phyloP scores from a whole-genome alignment of 768 basidiomycete genomes.

The Gymnopilus dilepis region DNA sequence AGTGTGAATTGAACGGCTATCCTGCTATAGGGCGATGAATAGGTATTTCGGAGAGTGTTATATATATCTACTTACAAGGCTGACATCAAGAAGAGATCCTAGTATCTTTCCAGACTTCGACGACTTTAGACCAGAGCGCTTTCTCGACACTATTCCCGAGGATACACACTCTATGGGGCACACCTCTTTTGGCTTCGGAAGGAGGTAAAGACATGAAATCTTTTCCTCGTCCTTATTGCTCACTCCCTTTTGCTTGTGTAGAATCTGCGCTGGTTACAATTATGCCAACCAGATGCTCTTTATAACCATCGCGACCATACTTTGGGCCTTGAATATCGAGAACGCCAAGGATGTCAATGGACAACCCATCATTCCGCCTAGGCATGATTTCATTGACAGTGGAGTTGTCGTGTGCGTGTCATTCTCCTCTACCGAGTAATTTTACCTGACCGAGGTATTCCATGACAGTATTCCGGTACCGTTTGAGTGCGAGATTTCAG shows the following conservation, averaged over 20 bases:
- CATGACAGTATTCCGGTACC: background rate
- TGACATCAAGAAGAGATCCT: no score
- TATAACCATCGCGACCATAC: conserved; percentile 35
- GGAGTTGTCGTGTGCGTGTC: conserved; percentile 1
- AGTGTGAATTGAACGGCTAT: no score
- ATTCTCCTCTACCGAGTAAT: no score
- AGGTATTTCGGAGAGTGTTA: background rate
- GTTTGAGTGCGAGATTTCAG: background rate
- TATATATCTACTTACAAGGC: conserved; percentile 13
- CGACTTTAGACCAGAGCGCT: conserved; percentile 16
- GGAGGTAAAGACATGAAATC: conserved; percentile 17
- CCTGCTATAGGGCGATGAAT: conserved; percentile 5
- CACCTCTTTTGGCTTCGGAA: conserved; percentile 32
- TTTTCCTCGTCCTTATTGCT: background rate
- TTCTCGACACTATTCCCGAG: conserved; percentile 3
- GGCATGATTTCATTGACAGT: background rate
- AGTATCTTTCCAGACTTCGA: conserved; percentile 3
- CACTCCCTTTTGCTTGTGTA: background rate
- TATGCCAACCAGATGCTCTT: conserved; percentile 40
- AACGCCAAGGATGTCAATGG: conserved; percentile 1
- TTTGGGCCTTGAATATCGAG: conserved; percentile 25
- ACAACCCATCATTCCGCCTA: conserved; percentile 1
- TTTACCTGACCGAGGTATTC: no score
- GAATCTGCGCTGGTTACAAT: conserved; percentile 39
- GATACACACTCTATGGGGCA: conserved; percentile 24